phyloP scores from a whole-genome alignment of 2,329 filamentous ascomycete species.

The Magnaporthiopsis poae region DNA sequence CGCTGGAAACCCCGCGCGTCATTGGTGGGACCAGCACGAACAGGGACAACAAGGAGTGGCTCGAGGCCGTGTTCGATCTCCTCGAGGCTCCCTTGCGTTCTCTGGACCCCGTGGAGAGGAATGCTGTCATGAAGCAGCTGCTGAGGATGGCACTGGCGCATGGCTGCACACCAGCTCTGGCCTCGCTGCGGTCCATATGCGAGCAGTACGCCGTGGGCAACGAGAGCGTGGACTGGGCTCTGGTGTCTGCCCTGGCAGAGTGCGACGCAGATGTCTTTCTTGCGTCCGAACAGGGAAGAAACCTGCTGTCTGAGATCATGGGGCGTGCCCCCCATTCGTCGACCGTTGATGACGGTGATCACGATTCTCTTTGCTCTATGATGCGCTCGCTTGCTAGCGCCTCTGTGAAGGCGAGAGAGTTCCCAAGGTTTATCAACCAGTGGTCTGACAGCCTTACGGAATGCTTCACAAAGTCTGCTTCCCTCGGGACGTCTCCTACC shows the following conservation, averaged over 20 bases:
- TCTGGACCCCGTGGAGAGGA: slow-evolving; percentile 14
- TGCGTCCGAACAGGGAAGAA: slow-evolving; percentile 26
- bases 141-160: slow-evolving; percentile 24
- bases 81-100: slow-evolving; percentile 21
- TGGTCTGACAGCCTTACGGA: slow-evolving; percentile 36
- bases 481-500: neutral
- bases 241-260: slow-evolving; percentile 30
- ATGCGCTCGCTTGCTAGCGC: slow-evolving; percentile 34
- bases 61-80: slow-evolving; percentile 26
- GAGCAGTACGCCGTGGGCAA: slow-evolving; percentile 30
- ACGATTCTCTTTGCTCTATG: slow-evolving; percentile 19
- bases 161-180: slow-evolving; percentile 24
- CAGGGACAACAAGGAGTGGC: slow-evolving; percentile 30
- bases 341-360: slow-evolving; percentile 14
- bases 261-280: slow-evolving; percentile 40
- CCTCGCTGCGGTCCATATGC: slow-evolving; percentile 33
- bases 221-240: slow-evolving; percentile 29
- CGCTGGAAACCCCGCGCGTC: slow-evolving; percentile 20
- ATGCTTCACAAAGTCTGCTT: slow-evolving; percentile 15
- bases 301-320: slow-evolving; percentile 31
- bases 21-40: slow-evolving; percentile 28
- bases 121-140: slow-evolving; percentile 20
- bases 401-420: slow-evolving; percentile 33
- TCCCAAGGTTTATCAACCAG: slow-evolving; percentile 35
- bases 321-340: slow-evolving; percentile 6